Base-by-base conservation (phyloP, 176 grass and related monocot genomes). In the Zoysia pacifica region DNA sequence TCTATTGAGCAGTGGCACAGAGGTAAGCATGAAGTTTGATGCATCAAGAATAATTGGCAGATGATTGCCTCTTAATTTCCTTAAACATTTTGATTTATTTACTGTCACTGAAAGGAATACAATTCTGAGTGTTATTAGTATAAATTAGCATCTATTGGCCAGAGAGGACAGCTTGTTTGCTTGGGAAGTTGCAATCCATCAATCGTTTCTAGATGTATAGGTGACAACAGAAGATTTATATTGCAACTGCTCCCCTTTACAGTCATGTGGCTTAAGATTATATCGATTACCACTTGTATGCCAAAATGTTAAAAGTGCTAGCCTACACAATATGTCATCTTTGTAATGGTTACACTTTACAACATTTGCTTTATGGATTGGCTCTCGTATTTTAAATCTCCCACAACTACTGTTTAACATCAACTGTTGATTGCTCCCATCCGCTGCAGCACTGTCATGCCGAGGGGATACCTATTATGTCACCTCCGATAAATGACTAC, bases 371-470 rank as follows among this genome's bases (percentile, higher is more conserved):
- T 8, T 9, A 19, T 58, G 55, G 19, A 19, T 19, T 60, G 16
- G 19, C 44, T 58, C 6, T 60, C 40, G 1, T 75, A 18, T 48
- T 77, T 66, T 65, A 5, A 52, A 0, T 38, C 3, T 40, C 2
- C 3, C 37, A 14, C 11, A 9, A 12, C 62, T 12, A 2, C 2
- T 55, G 20, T 36, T 66, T 9, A 73, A 19, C 83, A 38, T 86
- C 45, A 6, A 6, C 9, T 52, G 47, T 0, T 49, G 28, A 28
- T 28, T 28, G 28, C 28, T 74, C n/a, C 38, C 69, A 74, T 40
- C 66, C 11, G 60, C 14, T 87, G 50, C 86, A 98, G 92, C 92
- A 98, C 74, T 98, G 86, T 69, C 93, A 89, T 84, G 78, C 85
- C 11, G 76, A 89, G 58, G 85, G 92, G 20, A 39, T 60, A 70